Base-by-base conservation (phyloP, 1,139 yeast species). In the Hansenula lynferdii region DNA sequence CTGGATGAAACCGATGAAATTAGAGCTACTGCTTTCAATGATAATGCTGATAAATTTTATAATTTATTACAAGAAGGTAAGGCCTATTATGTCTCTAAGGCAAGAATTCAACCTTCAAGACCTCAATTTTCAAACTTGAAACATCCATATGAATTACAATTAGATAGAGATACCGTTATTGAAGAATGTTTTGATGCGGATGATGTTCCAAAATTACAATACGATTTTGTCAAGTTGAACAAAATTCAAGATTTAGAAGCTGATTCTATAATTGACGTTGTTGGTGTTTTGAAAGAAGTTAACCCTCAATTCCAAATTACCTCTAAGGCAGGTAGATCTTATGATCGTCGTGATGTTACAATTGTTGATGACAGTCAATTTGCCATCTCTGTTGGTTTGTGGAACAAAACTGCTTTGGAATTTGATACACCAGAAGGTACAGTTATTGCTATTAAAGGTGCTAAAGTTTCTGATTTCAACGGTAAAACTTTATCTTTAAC, bases 1-100 rank as follows among this genome's bases (percentile, higher is more conserved):
- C 67, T 90, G 47, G 99, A 94, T 58, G 96, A 94, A 58, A 84
- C 96, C 7, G 96, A 95, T 54, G 98, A 92, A 65, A 94, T 94
- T 53, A 77, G 95, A 54, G 97, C 96, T 14, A 89, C 97, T 8
- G 97, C 95, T 5, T 94, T 94, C 63, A 86, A 85, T 58, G 94
- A 87, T 33, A 74, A 77, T 48, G 97, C 94, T 8, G 95, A 85
- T 44, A 78, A 77, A 56, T 83, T 76, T 54, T 82, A 76, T 62
- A 84, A 82, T 50, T 56, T 78, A 34, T 68, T 94, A 42, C 85
- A 85, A 60, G 97, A 89, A 57, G 97, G 96, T 25, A 82, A 85
- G 58, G 95, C 86, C 6, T 94, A 87, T 60, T 86, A 82, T 54
- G 70, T 94, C 26, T 77, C 94, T 28, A 84, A 81, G 54, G 95